Evolutionary conservation across 306 rosid species (phyloP), one percentile per base, ranked within the genome.

Genomic region (Quercus variabilis): DNA sequence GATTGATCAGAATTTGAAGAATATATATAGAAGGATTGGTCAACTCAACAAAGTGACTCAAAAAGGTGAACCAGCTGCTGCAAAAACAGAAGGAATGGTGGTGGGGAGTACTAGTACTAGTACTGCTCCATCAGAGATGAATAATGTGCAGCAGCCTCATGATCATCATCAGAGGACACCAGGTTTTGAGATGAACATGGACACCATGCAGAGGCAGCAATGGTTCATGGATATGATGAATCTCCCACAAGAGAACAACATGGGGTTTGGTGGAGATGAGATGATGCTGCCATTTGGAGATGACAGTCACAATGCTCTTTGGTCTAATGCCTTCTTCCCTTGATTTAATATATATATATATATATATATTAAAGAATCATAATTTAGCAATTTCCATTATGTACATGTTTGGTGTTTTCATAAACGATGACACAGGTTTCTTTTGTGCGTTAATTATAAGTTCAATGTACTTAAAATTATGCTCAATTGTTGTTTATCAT

Each of bases 1-100:
- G 10, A 64, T 88, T 13, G 79, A 90, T 0, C 77, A 78, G 38
- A 52, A 58, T 8, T 20, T 88, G 12, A 83, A 79, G 33, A 85
- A 85, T 0, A 46, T 83, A 6, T n/a, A 30, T 18, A 57, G 0
- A 3, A 79, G 79, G 80, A 71, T 83, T 1, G 85, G 74, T 15
- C 69, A 20, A 0, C 59, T 71, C 4, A 31, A 20, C n/a, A 56
- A 78, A 51, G 78, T 21, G 5, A 7, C 6, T 0, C 15, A 31
- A 12, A 31, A 1, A 9, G 43, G 23, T 5, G 64, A 35, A 20
- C 2, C 35, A 2, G 41, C 35, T 5, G 23, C 35, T 6, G 38
- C 17, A 55, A 18, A 14, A 4, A 58, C 68, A 7, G 62, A 9
- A 14, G 69, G 14, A 21, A 21, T 13, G 31, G 57, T 46, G 57